Conservation (phyloP, 1,139 yeast species). For the Yamadazyma dushanensis region DNA sequence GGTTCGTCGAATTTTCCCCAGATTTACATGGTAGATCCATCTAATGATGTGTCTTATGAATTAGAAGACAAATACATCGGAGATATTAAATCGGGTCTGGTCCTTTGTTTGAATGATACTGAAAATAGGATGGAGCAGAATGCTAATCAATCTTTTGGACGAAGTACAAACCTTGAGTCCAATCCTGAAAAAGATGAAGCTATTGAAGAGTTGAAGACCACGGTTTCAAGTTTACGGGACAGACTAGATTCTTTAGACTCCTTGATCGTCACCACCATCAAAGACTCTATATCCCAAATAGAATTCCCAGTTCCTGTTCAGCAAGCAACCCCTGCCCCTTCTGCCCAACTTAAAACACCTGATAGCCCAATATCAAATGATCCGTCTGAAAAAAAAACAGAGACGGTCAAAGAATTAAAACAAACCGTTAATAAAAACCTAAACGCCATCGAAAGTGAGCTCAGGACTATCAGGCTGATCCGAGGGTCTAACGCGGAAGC, state of each 20-base stretch:
- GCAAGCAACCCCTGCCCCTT: conserved; percentile 3
- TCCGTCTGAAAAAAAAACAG: neutral
- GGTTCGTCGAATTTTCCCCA: conserved; percentile 73
- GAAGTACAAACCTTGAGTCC: neutral
- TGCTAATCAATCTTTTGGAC: too few species aligned
- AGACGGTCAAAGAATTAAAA: neutral
- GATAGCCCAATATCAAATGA: neutral
- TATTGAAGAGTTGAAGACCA: conserved; percentile 8
- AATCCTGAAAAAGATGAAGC: conserved; percentile 18
- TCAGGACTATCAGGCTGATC: conserved; percentile 64
- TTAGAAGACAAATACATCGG: conserved; percentile 65
- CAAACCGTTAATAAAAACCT: conserved; percentile 6
- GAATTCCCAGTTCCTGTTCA: conserved; percentile 1
- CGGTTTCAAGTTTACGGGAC: conserved; percentile 8
- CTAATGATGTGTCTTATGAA: conserved; percentile 67
- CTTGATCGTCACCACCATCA: conserved; percentile 7
- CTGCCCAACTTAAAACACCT: neutral
- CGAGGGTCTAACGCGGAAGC: conserved; percentile 46
- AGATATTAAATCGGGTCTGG: conserved; percentile 61
- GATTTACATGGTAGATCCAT: conserved; percentile 70
- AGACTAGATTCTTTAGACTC: conserved; percentile 11
- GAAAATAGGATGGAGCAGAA: conserved; percentile 27
- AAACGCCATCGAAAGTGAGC: conserved; percentile 47
- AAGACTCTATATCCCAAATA: conserved; percentile 6
- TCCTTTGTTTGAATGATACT: conserved; percentile 54